Conservation (phyloP, 1,284 basidiomycete species). For the Fomitopsis betulina region DNA sequence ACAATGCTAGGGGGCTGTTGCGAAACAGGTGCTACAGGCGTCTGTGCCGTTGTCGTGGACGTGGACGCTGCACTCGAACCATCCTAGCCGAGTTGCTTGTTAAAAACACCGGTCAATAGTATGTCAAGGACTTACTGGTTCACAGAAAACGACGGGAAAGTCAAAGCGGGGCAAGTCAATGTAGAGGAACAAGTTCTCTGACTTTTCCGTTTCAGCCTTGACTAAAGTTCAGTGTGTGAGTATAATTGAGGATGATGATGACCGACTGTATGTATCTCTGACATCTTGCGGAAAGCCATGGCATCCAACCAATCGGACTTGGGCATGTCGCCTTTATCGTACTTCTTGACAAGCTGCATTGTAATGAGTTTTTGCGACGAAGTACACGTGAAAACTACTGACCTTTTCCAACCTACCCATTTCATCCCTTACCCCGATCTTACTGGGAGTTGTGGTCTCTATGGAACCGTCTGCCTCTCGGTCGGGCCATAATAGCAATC, state of each 20-base stretch:
- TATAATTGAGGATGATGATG: background rate
- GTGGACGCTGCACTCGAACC: slow-evolving; percentile 33
- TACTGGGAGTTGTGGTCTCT: slow-evolving; percentile 84
- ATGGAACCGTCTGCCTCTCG: slow-evolving; percentile 81
- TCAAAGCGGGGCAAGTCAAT: slow-evolving; percentile 97
- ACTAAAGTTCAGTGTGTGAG: background rate
- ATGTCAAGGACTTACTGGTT: slow-evolving; percentile 51
- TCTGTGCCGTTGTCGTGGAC: slow-evolving; percentile 35
- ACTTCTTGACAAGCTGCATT: slow-evolving; percentile 86
- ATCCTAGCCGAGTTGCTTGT: slow-evolving; percentile 23
- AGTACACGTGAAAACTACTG: slow-evolving; percentile 11
- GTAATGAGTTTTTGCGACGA: background rate
- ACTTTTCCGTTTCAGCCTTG: slow-evolving; percentile 84
- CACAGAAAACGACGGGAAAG: slow-evolving; percentile 95
- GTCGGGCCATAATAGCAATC: slow-evolving; percentile 81
- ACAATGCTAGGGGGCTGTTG: slow-evolving; percentile 41
- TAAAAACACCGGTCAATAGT: background rate
- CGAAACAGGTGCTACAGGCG: slow-evolving; percentile 28
- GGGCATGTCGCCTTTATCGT: slow-evolving; percentile 90
- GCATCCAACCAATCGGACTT: slow-evolving; percentile 97
- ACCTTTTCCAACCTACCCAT: slow-evolving; percentile 95
- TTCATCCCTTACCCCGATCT: slow-evolving; percentile 77
- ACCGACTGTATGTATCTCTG: slow-evolving; percentile 84
- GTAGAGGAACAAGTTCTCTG: slow-evolving; percentile 88
- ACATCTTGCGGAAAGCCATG: slow-evolving; percentile 89